Evolutionary conservation across 495 filamentous ascomycete species (phyloP), one percentile per base, ranked within the genome.

Genomic region (Talaromyces trachyspermus): DNA sequence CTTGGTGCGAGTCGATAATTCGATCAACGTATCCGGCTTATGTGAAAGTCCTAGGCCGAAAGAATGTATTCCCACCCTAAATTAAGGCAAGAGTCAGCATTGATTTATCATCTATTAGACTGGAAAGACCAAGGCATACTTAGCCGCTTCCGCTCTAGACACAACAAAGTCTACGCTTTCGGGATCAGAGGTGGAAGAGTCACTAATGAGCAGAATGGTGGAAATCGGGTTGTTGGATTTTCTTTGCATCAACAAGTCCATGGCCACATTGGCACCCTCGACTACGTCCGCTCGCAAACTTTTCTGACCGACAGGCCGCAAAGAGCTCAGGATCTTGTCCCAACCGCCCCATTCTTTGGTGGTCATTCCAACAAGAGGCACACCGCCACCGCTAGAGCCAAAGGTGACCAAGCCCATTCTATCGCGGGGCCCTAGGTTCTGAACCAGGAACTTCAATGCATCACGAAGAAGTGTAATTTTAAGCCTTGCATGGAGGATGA

Each of bases 401-500:
- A 99, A 99, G 1, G 94, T 97, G 22, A 99, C 94, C 43, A 99
- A 63, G 6, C 92, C 92, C 91, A 99, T 95, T 20, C 92, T 83
- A 55, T 99, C 92, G 23, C 88, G 78, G 43, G 95, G 87, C 6
- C 92, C 92, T n/a, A 99, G 83, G 43, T 83, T 87, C 46, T 84
- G 76, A 6, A 97, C 89, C 51, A 99, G 83, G 63, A 96, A 99
- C 39, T 86, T 89, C 25, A 99, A 77, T 4, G 89, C 80, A 63
- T 97, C 92, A n/a, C 89, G 84, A 6, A 99, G 78, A 0, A 99
- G 76, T 40, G 86, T 95, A 54, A 99, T 96, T 66, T 99, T 99
- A 99, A 76, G 5, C 94, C 92, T 64, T 96, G 92, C 92, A 97
- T 99, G 0, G 92, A 99, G 5, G 94, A 95, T 8, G 92, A 95